A percentile compares a stretch with the other conserved stretches of the same genome.
phyloP scores from a whole-genome alignment of 2,329 filamentous ascomycete species.

The Fusarium kyushuense region DNA sequence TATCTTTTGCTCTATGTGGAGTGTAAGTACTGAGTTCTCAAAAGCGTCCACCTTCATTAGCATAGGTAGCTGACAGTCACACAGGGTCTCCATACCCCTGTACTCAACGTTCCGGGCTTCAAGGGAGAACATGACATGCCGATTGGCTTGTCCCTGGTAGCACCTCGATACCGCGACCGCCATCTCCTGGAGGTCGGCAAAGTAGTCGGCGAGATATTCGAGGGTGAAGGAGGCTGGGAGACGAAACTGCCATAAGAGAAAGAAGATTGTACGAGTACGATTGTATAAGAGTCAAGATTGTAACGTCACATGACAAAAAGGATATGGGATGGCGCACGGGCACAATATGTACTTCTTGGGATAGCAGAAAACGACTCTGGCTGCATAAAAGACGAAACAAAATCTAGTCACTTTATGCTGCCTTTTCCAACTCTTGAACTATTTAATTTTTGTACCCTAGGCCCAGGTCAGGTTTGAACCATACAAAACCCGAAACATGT shows the following conservation, averaged over 20 bases:
- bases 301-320: slow-evolving; percentile 3
- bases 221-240: slow-evolving; percentile 48
- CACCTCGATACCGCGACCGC: slow-evolving; percentile 60
- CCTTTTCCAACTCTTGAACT: not conserved
- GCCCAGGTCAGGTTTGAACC: slow-evolving; percentile 8
- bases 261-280: not conserved
- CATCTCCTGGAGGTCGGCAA: slow-evolving; percentile 59
- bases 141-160: slow-evolving; percentile 67
- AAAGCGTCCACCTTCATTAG: not conserved
- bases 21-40: slow-evolving; percentile 54
- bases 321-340: slow-evolving; percentile 10
- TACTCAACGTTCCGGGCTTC: slow-evolving; percentile 74
- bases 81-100: slow-evolving; percentile 68
- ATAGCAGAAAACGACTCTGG: not conserved
- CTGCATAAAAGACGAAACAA: not conserved
- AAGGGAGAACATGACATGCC: slow-evolving; percentile 65
- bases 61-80: slow-evolving; percentile 2
- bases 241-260: slow-evolving; percentile 20
- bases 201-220: slow-evolving; percentile 53
- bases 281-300: slow-evolving; percentile 1
- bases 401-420: not conserved
- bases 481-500: slow-evolving; percentile 14
- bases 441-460: not conserved
- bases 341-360: not conserved
- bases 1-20: slow-evolving; percentile 66